Evolutionary conservation across 2,329 filamentous ascomycete species (phyloP), one percentile per base, ranked within the genome.

Genomic region (Phyllosticta citrichinensis): DNA sequence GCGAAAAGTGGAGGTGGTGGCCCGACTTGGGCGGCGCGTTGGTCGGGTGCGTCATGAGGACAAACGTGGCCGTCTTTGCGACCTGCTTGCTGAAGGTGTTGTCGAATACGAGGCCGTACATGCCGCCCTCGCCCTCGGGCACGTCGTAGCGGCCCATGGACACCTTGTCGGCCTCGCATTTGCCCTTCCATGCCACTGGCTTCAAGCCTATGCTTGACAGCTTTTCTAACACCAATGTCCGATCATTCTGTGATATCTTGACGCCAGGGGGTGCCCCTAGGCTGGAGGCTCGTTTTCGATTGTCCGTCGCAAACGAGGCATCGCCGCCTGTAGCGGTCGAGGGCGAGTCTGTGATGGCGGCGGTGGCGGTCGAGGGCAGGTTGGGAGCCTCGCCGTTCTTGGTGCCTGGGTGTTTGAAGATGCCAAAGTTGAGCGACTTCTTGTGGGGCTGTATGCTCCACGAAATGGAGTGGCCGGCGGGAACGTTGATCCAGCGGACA

Each of bases 401-500:
- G 62, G 83, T 87, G 66, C 92, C 91, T 2, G 94, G 93, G 73
- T 97, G 94, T 74, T 97, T 97, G 76, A 99, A 95, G 70, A 99
- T 88, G 71, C 92, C 94, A 73, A 99, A 96, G 77, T 97, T 97
- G 75, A 99, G 88, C 62, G 93, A 97, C 77, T 97, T 97, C 79
- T 96, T 97, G 75, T 97, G 91, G 52, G 94, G 94, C 72, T 97
- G 92, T 50, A 99, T 85, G 70, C 91, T 97, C 94, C 94, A 99
- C 17, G 92, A 96, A 68, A 99, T 91, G 57, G 92, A 96, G 74
- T 96, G 87, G 59, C 88, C 88, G 65, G 91, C 87, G 61, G 91
- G 87, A 67, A 97, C 93, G 72, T 91, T 88, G 67, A 97, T 89
- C 93, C 94, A 99, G 71, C 94, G 91, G 62, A 99, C 90, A 68